A percentile compares a stretch with the other conserved stretches of the same genome.
Conservation (phyloP, 768 basidiomycete species). For the Leccinum arenicola region DNA sequence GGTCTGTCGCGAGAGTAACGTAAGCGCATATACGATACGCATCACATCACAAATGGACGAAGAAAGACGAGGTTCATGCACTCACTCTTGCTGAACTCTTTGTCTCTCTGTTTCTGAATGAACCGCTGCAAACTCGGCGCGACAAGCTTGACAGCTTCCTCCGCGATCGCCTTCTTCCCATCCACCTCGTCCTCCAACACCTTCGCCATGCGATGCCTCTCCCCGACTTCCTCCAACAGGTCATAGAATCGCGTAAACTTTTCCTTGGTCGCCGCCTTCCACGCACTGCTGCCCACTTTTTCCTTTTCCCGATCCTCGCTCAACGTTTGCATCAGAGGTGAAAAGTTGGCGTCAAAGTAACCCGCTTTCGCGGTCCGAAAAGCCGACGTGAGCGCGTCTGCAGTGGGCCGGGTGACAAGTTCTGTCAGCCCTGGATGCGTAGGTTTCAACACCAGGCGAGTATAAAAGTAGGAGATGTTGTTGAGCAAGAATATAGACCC, state of each 20-base stretch:
- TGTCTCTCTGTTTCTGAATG: conserved; percentile 70
- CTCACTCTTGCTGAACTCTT: conserved; percentile 82
- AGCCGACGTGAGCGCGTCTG: conserved; percentile 62
- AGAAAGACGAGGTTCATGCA: conserved; percentile 18
- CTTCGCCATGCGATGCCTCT: conserved; percentile 66
- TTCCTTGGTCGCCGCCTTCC: conserved; percentile 69
- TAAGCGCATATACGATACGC: conserved; percentile 1
- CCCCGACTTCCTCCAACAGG: conserved; percentile 72
- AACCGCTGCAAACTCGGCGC: conserved; percentile 74
- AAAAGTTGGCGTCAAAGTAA: conserved; percentile 83
- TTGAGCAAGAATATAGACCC: conserved; percentile 78
- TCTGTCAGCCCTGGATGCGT: conserved; percentile 42
- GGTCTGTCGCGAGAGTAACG: conserved; percentile 34
- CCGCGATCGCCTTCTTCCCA: conserved; percentile 55
- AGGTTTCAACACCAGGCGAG: conserved; percentile 54
- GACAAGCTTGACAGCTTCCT: conserved; percentile 76
- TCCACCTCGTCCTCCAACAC: conserved; percentile 72
- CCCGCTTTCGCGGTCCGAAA: conserved; percentile 80
- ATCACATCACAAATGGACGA: not conserved
- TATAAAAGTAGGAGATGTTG: conserved; percentile 70
- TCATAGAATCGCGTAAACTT: conserved; percentile 83
- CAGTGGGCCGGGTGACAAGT: conserved; percentile 58
- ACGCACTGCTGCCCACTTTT: conserved; percentile 41
- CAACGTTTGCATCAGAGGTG: conserved; percentile 66
- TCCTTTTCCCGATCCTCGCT: conserved; percentile 46